phyloP scores from a whole-genome alignment of 2,329 filamentous ascomycete species.

The Aspergillus sp. region DNA sequence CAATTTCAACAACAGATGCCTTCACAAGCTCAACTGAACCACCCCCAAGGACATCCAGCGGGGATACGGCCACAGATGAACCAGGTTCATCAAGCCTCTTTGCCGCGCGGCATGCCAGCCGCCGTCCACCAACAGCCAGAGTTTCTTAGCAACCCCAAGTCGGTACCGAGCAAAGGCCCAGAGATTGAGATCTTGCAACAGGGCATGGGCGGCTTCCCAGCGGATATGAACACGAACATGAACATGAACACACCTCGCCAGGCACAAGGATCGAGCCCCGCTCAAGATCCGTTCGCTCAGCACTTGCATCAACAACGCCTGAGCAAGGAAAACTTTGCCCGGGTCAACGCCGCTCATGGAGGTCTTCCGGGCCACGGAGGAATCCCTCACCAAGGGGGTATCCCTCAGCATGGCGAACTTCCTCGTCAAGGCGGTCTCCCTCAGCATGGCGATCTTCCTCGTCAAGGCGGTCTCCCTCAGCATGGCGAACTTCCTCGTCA shows the following conservation, averaged over 20 bases:
- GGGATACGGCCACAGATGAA: conserved; percentile 3
- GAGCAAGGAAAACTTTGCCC: not conserved
- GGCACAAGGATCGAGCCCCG: not conserved
- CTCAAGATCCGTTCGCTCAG: not conserved
- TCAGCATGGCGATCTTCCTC: too few species aligned
- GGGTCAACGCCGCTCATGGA: not conserved
- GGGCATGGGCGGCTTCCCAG: not conserved
- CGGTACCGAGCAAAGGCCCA: not conserved
- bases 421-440: not conserved
- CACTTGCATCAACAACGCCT: not conserved
- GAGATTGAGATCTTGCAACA: conserved; percentile 2
- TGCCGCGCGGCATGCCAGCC: conserved; percentile 3
- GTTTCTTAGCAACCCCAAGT: conserved; percentile 1
- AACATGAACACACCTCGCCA: not conserved
- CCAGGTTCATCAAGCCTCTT: conserved; percentile 3
- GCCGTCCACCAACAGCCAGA: not conserved
- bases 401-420: not conserved
- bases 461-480: too few species aligned
- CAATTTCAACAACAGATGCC: conserved; percentile 11
- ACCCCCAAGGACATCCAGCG: conserved; percentile 3
- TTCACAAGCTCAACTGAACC: conserved; percentile 12
- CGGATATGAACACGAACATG: not conserved
- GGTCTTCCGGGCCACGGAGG: not conserved
- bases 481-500: not conserved
- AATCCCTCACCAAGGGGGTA: too few species aligned